A percentile compares a stretch with the other conserved stretches of the same genome.
Evolutionary conservation across 2,329 filamentous ascomycete species (phyloP).

Genomic region (Thielaviopsis punctulata): DNA sequence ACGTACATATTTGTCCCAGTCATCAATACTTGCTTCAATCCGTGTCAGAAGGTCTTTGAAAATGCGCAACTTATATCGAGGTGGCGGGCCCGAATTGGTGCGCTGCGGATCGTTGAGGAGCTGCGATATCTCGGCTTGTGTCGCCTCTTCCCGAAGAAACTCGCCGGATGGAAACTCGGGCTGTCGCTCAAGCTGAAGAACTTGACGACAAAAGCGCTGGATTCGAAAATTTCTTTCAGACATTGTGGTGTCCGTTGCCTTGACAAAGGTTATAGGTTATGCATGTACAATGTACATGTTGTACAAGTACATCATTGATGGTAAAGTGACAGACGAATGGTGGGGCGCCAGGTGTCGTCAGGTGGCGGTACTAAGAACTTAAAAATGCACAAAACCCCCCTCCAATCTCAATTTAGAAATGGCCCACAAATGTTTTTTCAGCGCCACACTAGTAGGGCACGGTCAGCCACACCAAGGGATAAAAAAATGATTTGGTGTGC

Average conservation of each 20-base stretch:
- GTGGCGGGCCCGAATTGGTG: conserved; percentile 31
- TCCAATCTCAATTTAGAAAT: too few relatives aligned
- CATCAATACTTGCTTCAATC: conserved; percentile 57
- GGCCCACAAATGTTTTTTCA: neutral
- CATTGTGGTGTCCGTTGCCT: neutral
- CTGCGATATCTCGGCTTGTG: conserved; percentile 30
- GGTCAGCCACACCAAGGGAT: neutral
- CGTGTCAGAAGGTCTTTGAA: conserved; percentile 54
- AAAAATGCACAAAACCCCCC: too few relatives aligned
- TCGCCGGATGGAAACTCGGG: conserved; percentile 46
- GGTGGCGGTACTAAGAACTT: too few relatives aligned
- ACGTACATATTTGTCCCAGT: conserved; percentile 80
- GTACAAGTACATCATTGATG: too few relatives aligned
- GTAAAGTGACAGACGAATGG: too few relatives aligned
- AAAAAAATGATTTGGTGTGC: conserved; percentile 2
- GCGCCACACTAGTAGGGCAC: neutral
- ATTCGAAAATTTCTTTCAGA: conserved; percentile 1
- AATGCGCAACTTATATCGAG: conserved; percentile 51
- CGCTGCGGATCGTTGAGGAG: neutral
- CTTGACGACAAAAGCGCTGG: conserved; percentile 52
- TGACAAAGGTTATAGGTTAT: neutral
- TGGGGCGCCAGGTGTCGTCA: too few relatives aligned
- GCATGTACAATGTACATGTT: too few relatives aligned
- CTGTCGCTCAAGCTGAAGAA: conserved; percentile 53
- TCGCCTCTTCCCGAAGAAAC: conserved; percentile 38